Evolutionary conservation across 177 flowering plant species (phyloP), one percentile per base, ranked within the genome.

Genomic region (Vitis hybrid): DNA sequence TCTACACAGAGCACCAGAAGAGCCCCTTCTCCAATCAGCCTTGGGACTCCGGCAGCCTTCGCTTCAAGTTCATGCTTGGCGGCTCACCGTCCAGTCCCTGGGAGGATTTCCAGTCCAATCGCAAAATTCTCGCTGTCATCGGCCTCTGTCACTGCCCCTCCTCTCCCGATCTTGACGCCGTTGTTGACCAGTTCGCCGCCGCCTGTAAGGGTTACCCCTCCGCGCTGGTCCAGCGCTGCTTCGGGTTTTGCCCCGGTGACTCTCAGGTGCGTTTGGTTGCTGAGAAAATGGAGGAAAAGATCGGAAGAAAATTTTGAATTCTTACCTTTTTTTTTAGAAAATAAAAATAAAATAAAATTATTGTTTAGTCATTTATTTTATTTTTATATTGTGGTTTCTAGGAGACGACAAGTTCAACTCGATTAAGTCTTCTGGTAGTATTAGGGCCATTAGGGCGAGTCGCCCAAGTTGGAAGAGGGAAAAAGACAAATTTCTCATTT

Each of bases 1-100:
- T 96, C 88, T 96, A 96, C 87, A 89, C 94, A 1, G 98, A 93
- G 85, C 95, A 96, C 78, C 99, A 96, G 86, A 96, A 96, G 75
- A 85, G 90, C 21, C 99, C 99, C 16, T 96, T 96, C 72, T 68
- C 97, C 0, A 65, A 91, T 68, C 99, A 96, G 80, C 97, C 98
- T 0, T 96, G 99, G 99, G 97, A 92, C 33, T 65, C 84, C 29
- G 98, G 98, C 31, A 79, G 83, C 63, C 86, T 96, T 64, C 85
- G 95, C n/a, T 91, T 96, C 86, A 84, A 87, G 81, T 93, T 86
- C 84, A 79, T 93, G 74, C 83, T 92, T 48, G 97, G 98, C 59
- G 97, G 98, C 2, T 76, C 90, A 3, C 91, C 89, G 13, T 87
- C 90, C 1, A 84, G 88, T 49, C 97, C 97, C 1, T 95, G 99